phyloP scores from a whole-genome alignment of 768 basidiomycete species.

The Peribolospora kevripleyi region DNA sequence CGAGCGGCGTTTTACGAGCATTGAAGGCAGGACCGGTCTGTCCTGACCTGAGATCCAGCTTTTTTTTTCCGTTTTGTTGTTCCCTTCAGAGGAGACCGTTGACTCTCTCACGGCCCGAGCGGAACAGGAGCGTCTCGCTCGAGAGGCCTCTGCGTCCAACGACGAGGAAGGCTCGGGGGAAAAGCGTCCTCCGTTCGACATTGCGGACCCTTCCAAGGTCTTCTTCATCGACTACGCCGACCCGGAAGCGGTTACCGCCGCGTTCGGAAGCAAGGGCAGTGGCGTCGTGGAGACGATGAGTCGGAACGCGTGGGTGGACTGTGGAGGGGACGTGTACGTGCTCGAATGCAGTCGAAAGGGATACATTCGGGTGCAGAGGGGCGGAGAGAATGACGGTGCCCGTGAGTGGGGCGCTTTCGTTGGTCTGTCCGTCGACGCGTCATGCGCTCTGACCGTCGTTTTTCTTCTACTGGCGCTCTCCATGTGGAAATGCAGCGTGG shows the following conservation, averaged over 20 bases:
- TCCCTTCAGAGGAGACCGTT: conserved; percentile 28
- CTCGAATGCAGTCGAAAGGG: conserved; percentile 52
- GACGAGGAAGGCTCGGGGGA: neutral
- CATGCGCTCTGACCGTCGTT: neutral
- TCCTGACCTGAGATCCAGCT: neutral
- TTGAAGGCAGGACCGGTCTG: neutral
- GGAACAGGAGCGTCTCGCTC: neutral
- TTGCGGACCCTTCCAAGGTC: conserved; percentile 19
- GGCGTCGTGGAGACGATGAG: neutral
- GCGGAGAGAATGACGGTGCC: conserved; percentile 14
- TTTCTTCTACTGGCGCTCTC: neutral
- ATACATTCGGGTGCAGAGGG: conserved; percentile 36
- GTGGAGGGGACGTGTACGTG: conserved; percentile 44
- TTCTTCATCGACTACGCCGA: conserved; percentile 48
- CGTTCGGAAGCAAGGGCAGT: neutral
- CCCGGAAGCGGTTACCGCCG: conserved; percentile 26
- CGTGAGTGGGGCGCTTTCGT: neutral
- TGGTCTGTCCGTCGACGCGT: neutral
- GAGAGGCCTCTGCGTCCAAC: neutral
- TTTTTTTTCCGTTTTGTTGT: neutral
- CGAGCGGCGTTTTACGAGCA: neutral
- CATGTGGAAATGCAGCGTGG: neutral
- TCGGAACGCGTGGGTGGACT: conserved; percentile 44
- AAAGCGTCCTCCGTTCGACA: neutral
- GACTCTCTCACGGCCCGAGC: conserved; percentile 28